These are phyloP conservation scores for Fusarium piperis DNA, from an alignment of 2,329 filamentous ascomycete genomes.

Conservation along the genomic window DNA sequence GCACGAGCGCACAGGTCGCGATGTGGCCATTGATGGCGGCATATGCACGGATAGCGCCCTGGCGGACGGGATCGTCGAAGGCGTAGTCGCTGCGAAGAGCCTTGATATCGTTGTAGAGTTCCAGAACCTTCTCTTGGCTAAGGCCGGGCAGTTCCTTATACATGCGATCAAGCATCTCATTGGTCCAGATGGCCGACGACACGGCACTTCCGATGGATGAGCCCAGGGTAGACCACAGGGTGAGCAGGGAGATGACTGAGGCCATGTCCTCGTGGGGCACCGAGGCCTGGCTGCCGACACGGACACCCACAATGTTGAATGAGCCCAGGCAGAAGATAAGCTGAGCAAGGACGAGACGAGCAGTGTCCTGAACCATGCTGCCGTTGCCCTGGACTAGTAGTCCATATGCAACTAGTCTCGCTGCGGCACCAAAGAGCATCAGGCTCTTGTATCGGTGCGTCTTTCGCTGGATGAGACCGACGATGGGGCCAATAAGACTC, in stretches of 20 bases:
- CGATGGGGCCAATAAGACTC: constrained; percentile 49
- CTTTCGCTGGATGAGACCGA: constrained; percentile 47
- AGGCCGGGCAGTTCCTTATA: constrained; percentile 43
- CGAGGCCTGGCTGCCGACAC: constrained; percentile 53
- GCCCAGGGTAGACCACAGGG: constrained; percentile 53
- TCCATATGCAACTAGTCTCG: constrained; percentile 50
- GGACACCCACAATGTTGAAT: constrained; percentile 51
- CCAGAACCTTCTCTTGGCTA: constrained; percentile 33
- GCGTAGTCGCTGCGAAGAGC: constrained; percentile 46
- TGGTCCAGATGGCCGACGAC: constrained; percentile 51
- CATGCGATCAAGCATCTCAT: constrained; percentile 50
- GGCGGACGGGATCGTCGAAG: constrained; percentile 47
- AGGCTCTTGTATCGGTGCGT: constrained; percentile 55
- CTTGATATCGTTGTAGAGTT: constrained; percentile 50
- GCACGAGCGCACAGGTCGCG: constrained; percentile 42
- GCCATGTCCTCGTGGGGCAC: constrained; percentile 56
- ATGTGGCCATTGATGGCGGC: constrained; percentile 48
- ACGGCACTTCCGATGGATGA: constrained; percentile 52
- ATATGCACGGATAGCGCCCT: constrained; percentile 52
- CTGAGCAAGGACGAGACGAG: constrained; percentile 47
- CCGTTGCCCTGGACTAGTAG: constrained; percentile 44
- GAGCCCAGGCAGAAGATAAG: constrained; percentile 51
- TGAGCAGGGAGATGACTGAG: constrained; percentile 49
- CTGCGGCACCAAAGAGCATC: constrained; percentile 50
- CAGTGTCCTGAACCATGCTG: constrained; percentile 47